Base-by-base conservation (phyloP, 768 basidiomycete genomes). In the Macrolepiota dolichaula region DNA sequence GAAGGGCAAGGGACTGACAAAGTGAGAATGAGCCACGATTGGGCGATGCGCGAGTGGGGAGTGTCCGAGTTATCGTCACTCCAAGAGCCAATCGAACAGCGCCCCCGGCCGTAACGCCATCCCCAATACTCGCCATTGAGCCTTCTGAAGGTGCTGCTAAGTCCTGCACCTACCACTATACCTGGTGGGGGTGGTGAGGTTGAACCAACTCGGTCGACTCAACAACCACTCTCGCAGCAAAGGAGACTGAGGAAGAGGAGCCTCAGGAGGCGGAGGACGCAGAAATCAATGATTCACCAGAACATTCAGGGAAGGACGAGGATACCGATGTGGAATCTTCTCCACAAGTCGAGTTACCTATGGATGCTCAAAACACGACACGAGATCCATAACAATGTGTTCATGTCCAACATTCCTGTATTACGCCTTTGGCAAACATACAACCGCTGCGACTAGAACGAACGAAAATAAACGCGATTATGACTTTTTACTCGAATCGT, bases 1-100 rank as follows among this genome's bases (percentile, higher is more conserved):
- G 94, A 91, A 93, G 70, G 82, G 85, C 1, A 83, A 51, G 57
- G 32, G 42, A 25, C 57, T 42, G 36, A 35, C 27, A n/a, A n/a
- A 29, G 47, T 22, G 51, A 49, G 44, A 29, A 57, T 11, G 56
- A 32, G 46, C 46, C 35, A 35, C 17, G n/a, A 42, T 17, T 9
- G 1, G 59, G 54, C 37, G 3, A 53, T 19, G 59, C 12, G 19
- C 42, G 46, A 29, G 29, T 13, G 29, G 63, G 37, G 50, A 42
- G 46, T 13, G 42, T 49, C 19, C 52, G 55, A 12, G 24, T 15
- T 27, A 61, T 61, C 52, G 57, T 50, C 3, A 63, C 51, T 15
- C 53, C 62, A 1, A 55, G 29, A 42, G 62, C 58, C 1, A 55
- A 44, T 12, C 59, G 59, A 50, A 38, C 27, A 29, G 13, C 42